phyloP scores from a whole-genome alignment of 768 basidiomycete genomes.

The Leccinum broughii region DNA sequence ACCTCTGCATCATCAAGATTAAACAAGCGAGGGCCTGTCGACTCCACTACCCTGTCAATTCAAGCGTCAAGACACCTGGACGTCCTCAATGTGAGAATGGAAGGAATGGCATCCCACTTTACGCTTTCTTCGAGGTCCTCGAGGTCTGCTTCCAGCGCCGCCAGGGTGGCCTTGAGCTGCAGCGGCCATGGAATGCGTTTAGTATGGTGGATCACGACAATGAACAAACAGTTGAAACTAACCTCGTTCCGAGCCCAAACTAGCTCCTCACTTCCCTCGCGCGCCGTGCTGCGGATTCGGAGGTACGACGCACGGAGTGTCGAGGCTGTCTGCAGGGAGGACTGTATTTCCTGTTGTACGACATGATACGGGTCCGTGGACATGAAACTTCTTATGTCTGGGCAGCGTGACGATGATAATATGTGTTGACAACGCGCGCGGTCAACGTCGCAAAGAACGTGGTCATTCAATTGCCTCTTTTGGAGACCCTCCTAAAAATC shows the following conservation, averaged over 20 bases:
- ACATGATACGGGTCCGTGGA: constrained; percentile 85
- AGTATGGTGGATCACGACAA: background rate
- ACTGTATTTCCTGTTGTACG: constrained; percentile 80
- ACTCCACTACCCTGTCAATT: constrained; percentile 74
- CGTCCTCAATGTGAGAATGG: background rate
- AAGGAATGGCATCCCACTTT: constrained; percentile 48
- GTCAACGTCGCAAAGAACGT: background rate
- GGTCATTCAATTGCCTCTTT: background rate
- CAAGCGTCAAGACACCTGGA: constrained; percentile 6
- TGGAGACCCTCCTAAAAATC: background rate
- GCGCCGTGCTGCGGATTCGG: constrained; percentile 75
- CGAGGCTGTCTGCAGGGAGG: constrained; percentile 66
- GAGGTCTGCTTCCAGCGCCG: constrained; percentile 79
- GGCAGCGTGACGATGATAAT: background rate
- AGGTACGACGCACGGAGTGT: constrained; percentile 74
- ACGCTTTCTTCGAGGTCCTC: constrained; percentile 96
- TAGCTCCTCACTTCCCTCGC: constrained; percentile 76
- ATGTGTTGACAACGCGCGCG: background rate
- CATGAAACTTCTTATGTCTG: constrained; percentile 39
- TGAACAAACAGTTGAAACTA: constrained; percentile 10
- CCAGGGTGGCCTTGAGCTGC: constrained; percentile 76
- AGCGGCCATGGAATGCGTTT: background rate
- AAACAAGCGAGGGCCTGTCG: constrained; percentile 79
- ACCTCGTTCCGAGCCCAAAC: constrained; percentile 80
- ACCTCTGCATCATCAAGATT: constrained; percentile 82